Percentiles rank a stretch among this genome's conserved stretches.
phyloP scores from a whole-genome alignment of 768 basidiomycete genomes.

The Phanerochaete carnosa region DNA sequence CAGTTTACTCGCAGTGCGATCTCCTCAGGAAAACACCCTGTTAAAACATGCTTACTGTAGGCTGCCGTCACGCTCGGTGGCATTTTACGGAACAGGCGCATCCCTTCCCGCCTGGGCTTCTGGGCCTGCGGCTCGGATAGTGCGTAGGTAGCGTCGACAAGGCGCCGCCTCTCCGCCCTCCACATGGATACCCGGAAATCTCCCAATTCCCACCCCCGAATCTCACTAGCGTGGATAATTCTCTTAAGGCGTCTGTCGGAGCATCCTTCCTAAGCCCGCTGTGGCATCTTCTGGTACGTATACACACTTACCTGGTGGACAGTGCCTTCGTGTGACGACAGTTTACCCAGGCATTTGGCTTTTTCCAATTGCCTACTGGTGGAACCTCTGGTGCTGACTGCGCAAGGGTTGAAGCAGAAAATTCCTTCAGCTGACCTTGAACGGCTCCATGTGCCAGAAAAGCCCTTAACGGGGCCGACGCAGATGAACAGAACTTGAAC shows the following conservation, averaged over 20 bases:
- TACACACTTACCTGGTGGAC: neutral
- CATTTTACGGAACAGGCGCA: neutral
- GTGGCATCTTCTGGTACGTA: conserved; percentile 1
- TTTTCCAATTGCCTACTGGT: neutral
- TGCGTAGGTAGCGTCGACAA: neutral
- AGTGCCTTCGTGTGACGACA: neutral
- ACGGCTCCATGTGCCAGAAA: neutral
- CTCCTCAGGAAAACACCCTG: neutral
- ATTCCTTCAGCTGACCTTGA: neutral
- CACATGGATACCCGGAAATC: conserved; percentile 12
- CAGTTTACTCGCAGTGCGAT: neutral
- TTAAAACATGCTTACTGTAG: neutral
- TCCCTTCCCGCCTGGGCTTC: neutral
- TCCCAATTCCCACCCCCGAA: neutral
- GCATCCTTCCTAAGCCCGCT: conserved; percentile 6
- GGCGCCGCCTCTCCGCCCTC: neutral
- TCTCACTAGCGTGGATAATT: neutral
- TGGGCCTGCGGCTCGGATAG: neutral
- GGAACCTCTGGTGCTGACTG: neutral
- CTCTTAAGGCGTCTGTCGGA: conserved; percentile 8
- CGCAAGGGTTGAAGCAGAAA: neutral
- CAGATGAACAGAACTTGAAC: neutral
- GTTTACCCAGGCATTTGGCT: neutral
- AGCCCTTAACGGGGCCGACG: neutral
- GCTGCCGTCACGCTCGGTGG: neutral